These are phyloP conservation scores for Oryza longistaminata DNA, from an alignment of 176 grass and related monocot genomes.

Conservation along the genomic window DNA sequence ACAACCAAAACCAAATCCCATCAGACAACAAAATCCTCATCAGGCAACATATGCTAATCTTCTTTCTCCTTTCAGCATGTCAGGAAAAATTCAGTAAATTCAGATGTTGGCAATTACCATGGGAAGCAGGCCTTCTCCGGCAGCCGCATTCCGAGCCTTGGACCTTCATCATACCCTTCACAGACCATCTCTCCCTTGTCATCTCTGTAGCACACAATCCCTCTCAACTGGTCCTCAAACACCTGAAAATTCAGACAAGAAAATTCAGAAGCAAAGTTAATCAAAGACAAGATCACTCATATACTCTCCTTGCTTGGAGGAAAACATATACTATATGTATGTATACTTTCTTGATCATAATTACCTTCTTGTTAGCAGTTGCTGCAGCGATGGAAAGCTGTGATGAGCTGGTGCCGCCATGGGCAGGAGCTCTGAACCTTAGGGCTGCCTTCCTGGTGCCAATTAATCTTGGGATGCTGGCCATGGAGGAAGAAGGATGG, in stretches of 20 bases:
- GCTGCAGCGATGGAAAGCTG: slow-evolving; percentile 20
- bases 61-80: not conserved
- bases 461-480: slow-evolving; percentile 5
- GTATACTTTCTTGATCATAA: not conserved
- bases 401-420: slow-evolving; percentile 22
- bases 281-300: not conserved
- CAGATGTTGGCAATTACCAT: slow-evolving; percentile 30
- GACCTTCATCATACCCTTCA: slow-evolving; percentile 90
- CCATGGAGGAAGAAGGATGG: slow-evolving; percentile 23
- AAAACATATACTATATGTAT: no score
- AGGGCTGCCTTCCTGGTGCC: slow-evolving; percentile 15
- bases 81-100: not conserved
- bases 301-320: not conserved
- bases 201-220: slow-evolving; percentile 81
- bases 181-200: slow-evolving; percentile 80
- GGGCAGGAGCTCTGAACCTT: slow-evolving; percentile 33
- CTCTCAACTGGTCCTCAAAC: slow-evolving; percentile 76
- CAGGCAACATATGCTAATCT: not conserved
- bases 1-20: not conserved
- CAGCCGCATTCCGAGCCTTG: slow-evolving; percentile 42
- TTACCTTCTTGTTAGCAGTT: slow-evolving; percentile 30
- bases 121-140: slow-evolving; percentile 57
- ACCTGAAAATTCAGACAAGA: slow-evolving; percentile 39
- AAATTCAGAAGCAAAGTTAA: not conserved
- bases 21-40: not conserved